Evolutionary conservation across 2,329 filamentous ascomycete genomes (phyloP).

Genomic region (Diplodia intermedia): DNA sequence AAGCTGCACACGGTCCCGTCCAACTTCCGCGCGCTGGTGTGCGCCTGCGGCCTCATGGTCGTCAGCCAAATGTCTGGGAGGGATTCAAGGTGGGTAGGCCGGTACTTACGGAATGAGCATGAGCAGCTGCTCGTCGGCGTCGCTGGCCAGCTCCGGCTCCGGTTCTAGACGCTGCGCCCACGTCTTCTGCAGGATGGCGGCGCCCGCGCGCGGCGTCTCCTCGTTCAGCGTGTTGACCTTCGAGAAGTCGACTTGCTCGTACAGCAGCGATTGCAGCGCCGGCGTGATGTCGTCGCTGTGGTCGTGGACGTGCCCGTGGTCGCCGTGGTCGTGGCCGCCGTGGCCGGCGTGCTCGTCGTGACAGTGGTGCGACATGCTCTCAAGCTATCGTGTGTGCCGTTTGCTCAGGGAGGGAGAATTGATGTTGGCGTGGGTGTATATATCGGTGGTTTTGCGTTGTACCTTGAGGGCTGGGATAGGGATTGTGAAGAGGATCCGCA

Average conservation of each 20-base stretch:
- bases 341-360: conserved; percentile 58
- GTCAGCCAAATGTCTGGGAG: conserved; percentile 49
- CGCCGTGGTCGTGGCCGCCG: conserved; percentile 53
- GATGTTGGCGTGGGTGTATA: background rate
- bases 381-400: background rate
- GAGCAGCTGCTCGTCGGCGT: conserved; percentile 91
- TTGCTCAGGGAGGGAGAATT: background rate
- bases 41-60: conserved; percentile 61
- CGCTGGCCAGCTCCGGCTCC: conserved; percentile 79
- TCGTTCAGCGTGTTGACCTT: conserved; percentile 87
- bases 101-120: conserved; percentile 79
- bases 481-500: background rate
- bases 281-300: conserved; percentile 93
- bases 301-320: conserved; percentile 72
- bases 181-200: conserved; percentile 83
- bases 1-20: conserved; percentile 54
- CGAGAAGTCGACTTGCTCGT: conserved; percentile 90
- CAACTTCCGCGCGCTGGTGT: conserved; percentile 56
- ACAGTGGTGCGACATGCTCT: conserved; percentile 40
- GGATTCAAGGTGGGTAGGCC: background rate
- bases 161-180: conserved; percentile 80
- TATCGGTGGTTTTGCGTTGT: conserved; percentile 1
- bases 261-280: conserved; percentile 87
- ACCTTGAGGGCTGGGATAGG: background rate
- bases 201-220: conserved; percentile 69